Percentiles rank a stretch among this genome's conserved stretches.
phyloP scores from a whole-genome alignment of 1,139 yeast genomes.

The Suhomyces bokatorum region DNA sequence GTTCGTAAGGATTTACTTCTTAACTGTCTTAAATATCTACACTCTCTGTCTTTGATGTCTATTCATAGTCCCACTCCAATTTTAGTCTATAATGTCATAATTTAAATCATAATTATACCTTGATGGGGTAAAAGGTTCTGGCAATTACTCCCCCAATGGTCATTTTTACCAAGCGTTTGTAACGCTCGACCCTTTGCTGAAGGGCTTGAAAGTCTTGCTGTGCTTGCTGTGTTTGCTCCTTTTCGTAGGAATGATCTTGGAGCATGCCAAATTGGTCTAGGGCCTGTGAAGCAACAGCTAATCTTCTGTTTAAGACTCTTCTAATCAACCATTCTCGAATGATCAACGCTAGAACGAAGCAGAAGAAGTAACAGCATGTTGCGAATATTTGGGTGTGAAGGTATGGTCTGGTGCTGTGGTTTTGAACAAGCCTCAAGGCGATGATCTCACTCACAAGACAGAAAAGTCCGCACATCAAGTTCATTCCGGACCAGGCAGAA shows the following conservation, averaged over 20 bases:
- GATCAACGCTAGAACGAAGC: constrained; percentile 28
- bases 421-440: constrained; percentile 45
- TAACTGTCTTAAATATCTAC: too few relatives aligned
- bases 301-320: constrained; percentile 18
- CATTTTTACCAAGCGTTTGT: constrained; percentile 9
- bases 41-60: background rate
- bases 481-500: constrained; percentile 62
- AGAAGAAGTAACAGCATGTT: constrained; percentile 47
- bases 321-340: constrained; percentile 34
- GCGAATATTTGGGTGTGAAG: constrained; percentile 61
- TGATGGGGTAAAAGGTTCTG: constrained; percentile 12
- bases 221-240: constrained; percentile 1
- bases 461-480: constrained; percentile 46
- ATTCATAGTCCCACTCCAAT: background rate
- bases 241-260: constrained; percentile 8
- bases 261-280: background rate
- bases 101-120: constrained; percentile 4
- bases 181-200: constrained; percentile 12
- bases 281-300: constrained; percentile 9
- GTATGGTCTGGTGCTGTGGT: constrained; percentile 42
- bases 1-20: too few relatives aligned
- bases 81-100: background rate
- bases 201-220: constrained; percentile 4
- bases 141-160: constrained; percentile 1
- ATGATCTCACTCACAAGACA: constrained; percentile 49